Conservation (phyloP, 495 filamentous ascomycete species). For the Penicillium argentinense region DNA sequence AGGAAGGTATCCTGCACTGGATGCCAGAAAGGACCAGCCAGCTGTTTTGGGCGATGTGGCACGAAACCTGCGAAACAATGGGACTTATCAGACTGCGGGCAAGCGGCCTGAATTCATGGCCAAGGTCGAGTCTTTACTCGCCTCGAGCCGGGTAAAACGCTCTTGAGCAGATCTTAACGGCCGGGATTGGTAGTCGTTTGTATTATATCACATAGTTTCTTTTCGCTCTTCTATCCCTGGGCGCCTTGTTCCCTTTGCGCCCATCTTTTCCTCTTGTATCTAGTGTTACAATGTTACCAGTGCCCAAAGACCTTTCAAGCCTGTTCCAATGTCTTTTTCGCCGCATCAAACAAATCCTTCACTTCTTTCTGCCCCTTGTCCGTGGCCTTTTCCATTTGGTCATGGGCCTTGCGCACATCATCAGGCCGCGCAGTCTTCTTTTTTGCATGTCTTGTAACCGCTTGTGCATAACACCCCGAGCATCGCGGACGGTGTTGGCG, state of each 20-base stretch:
- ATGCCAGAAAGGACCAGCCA: conserved; percentile 17
- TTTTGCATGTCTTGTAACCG: conserved; percentile 60
- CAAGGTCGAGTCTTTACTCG: conserved; percentile 45
- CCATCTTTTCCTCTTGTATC: conserved; percentile 4
- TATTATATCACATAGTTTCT: conserved; percentile 26
- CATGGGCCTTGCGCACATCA: conserved; percentile 63
- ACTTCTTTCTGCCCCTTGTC: conserved; percentile 68
- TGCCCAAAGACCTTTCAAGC: conserved; percentile 20
- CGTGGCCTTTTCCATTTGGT: conserved; percentile 72
- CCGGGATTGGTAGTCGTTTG: conserved; percentile 11
- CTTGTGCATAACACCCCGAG: conserved; percentile 60
- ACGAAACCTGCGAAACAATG: conserved; percentile 44
- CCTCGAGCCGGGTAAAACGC: conserved; percentile 33
- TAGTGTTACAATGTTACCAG: conserved; percentile 23
- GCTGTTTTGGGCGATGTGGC: conserved; percentile 36
- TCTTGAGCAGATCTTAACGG: conserved; percentile 12
- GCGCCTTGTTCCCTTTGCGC: background rate
- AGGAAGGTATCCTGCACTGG: conserved; percentile 38
- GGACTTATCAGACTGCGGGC: conserved; percentile 42
- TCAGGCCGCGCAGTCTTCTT: conserved; percentile 60
- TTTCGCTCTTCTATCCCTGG: conserved; percentile 3
- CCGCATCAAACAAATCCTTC: conserved; percentile 65
- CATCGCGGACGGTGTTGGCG: conserved; percentile 51
- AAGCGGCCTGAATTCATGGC: conserved; percentile 41
- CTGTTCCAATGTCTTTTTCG: conserved; percentile 58